These are phyloP conservation scores for Jackrogersella minutella DNA, from an alignment of 495 filamentous ascomycete genomes.

Conservation along the genomic window DNA sequence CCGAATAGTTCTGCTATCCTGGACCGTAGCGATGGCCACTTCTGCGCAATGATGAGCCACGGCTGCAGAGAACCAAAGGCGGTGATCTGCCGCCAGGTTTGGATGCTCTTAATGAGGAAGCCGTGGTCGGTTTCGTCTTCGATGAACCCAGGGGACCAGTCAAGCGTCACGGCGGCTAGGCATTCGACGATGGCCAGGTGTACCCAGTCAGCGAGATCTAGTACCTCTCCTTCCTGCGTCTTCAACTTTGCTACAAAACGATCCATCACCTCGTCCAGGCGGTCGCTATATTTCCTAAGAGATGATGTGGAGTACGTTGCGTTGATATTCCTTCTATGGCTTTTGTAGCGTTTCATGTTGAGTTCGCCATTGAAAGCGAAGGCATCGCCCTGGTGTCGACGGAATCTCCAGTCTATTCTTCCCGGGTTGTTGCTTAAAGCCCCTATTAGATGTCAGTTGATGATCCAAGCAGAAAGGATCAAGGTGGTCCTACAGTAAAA, in stretches of 20 bases:
- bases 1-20: slow-evolving; percentile 19
- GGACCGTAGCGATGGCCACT: slow-evolving; percentile 15
- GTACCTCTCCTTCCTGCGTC: slow-evolving; percentile 37
- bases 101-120: slow-evolving; percentile 46
- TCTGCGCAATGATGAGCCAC: slow-evolving; percentile 12
- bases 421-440: slow-evolving; percentile 15
- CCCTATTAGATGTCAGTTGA: slow-evolving; percentile 7
- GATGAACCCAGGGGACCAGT: slow-evolving; percentile 53
- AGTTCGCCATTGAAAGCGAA: slow-evolving; percentile 43
- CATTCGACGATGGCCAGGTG: slow-evolving; percentile 54
- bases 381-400: slow-evolving; percentile 16
- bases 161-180: slow-evolving; percentile 49
- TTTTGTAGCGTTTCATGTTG: slow-evolving; percentile 48
- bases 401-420: slow-evolving; percentile 22
- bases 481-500: slow-evolving; percentile 46
- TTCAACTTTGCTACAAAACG: slow-evolving; percentile 37
- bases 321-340: slow-evolving; percentile 52
- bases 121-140: slow-evolving; percentile 46
- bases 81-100: slow-evolving; percentile 48
- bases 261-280: slow-evolving; percentile 46
- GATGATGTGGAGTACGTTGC: slow-evolving; percentile 46
- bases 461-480: background rate
- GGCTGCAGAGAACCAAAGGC: slow-evolving; percentile 42
- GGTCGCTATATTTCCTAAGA: slow-evolving; percentile 48
- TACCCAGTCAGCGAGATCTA: slow-evolving; percentile 54